Evolutionary conservation across 2,329 filamentous ascomycete species (phyloP).

Genomic region (Fusarium sp.): DNA sequence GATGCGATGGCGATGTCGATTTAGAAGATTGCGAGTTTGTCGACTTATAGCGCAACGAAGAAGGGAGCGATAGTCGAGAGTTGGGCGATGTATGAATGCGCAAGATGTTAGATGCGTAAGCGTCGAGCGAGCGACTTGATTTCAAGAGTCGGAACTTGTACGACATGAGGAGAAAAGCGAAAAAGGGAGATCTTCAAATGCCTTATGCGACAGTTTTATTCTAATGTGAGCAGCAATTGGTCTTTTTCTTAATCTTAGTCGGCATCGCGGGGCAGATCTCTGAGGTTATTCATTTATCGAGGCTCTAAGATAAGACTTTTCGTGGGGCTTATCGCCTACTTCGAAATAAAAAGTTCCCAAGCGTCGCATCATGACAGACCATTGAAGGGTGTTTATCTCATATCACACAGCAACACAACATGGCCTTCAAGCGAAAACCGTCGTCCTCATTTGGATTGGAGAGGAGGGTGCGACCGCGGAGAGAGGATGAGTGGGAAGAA

Average conservation of each 20-base stretch:
- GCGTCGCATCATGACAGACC: background rate
- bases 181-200: constrained; percentile 5
- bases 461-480: constrained; percentile 61
- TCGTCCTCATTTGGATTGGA: constrained; percentile 55
- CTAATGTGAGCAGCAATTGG: constrained; percentile 1
- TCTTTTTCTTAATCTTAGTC: constrained; percentile 15
- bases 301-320: constrained; percentile 35
- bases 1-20: constrained; percentile 1
- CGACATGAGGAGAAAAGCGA: constrained; percentile 21
- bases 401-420: constrained; percentile 34
- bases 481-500: constrained; percentile 60
- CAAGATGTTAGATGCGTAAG: background rate
- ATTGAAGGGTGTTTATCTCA: constrained; percentile 3
- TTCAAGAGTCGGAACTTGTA: constrained; percentile 4
- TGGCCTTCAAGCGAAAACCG: constrained; percentile 60
- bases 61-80: background rate
- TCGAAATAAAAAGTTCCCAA: constrained; percentile 33
- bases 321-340: constrained; percentile 39
- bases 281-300: constrained; percentile 28
- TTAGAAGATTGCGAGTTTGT: background rate
- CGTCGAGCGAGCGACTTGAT: constrained; percentile 11
- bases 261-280: constrained; percentile 24
- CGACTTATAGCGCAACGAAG: background rate
- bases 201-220: constrained; percentile 7
- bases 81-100: background rate